Percentiles rank a stretch among this genome's conserved stretches.
phyloP scores from a whole-genome alignment of 306 rosid species.

The Cucumis sativus region DNA sequence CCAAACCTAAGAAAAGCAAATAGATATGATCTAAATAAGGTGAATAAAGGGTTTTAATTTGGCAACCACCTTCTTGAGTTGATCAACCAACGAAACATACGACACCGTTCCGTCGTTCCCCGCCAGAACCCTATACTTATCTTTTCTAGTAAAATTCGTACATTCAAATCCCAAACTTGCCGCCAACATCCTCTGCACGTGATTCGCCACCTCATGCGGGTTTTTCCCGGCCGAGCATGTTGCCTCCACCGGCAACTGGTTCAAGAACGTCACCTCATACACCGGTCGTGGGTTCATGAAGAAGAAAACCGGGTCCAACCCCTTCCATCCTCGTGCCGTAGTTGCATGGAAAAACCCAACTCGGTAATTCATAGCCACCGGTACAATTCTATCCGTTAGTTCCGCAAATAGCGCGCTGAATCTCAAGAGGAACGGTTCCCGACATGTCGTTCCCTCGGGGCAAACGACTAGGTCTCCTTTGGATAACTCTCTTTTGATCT shows the following conservation, averaged over 20 bases:
- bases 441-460: conserved; percentile 93
- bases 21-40: not conserved
- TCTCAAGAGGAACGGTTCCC: conserved; percentile 80
- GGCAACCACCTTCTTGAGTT: conserved; percentile 27
- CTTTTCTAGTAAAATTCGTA: conserved; percentile 77
- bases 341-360: conserved; percentile 95
- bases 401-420: conserved; percentile 80
- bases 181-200: conserved; percentile 81
- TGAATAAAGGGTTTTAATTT: conserved; percentile 41
- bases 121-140: conserved; percentile 74
- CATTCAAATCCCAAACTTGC: conserved; percentile 84
- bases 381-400: conserved; percentile 77
- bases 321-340: conserved; percentile 86
- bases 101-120: conserved; percentile 85
- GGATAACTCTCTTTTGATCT: conserved; percentile 40
- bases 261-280: conserved; percentile 81
- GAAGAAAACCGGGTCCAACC: conserved; percentile 73
- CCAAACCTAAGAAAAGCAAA: not conserved
- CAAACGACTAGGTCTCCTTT: conserved; percentile 76
- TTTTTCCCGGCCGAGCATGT: conserved; percentile 77
- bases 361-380: conserved; percentile 90
- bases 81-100: conserved; percentile 27
- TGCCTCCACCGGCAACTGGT: conserved; percentile 76
- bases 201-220: conserved; percentile 86
- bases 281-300: conserved; percentile 93